Evolutionary conservation across 1,284 basidiomycete genomes (phyloP), one percentile per base, ranked within the genome.

Genomic region (Trichosporon sp.): DNA sequence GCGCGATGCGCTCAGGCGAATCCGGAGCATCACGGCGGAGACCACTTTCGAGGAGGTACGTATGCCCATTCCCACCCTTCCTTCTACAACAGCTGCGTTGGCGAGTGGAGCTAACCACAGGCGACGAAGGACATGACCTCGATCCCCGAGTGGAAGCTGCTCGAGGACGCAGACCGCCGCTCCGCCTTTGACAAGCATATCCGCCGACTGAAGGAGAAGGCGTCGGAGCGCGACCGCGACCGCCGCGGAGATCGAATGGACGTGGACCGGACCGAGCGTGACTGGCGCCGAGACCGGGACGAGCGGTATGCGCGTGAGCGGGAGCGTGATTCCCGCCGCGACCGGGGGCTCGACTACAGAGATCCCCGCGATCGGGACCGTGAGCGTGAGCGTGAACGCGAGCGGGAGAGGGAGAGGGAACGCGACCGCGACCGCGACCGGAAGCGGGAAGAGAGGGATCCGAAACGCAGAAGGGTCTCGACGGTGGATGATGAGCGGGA

Each of bases 1-100:
- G 43, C 91, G 97, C 2, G 98, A 98, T 82, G 97, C 95, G 0
- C 87, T 98, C 74, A 95, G 93, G 85, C 96, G 96, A 79, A 86
- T 96, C 4, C 84, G 92, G 0, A 91, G 92, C 0, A 84, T 96
- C 59, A 91, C 94, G 74, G 78, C 94, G 56, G 89, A 86, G 31
- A 81, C 90, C 71, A 81, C 90, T 0, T 97, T 91, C 78, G 94
- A 96, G 77, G 89, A 91, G 74, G 93, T 92, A 26, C 26, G 76
- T 71, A 88, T 83, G 26, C 19, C 32, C 7, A 21, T n/a, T 2
- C 10, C 21, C 26, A 26, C 54, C 16, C 26, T 26, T 12, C 7
- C 19, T 10, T 19, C n/a, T 54, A 6, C n/a, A 3, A 7, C n/a
- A 38, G 43, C 43, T 46, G 19, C 40, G 5, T 16, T 51, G 48